Conservation (phyloP, 129 eudicot genomes). For the Rutidosis leptorrhynchoides region DNA sequence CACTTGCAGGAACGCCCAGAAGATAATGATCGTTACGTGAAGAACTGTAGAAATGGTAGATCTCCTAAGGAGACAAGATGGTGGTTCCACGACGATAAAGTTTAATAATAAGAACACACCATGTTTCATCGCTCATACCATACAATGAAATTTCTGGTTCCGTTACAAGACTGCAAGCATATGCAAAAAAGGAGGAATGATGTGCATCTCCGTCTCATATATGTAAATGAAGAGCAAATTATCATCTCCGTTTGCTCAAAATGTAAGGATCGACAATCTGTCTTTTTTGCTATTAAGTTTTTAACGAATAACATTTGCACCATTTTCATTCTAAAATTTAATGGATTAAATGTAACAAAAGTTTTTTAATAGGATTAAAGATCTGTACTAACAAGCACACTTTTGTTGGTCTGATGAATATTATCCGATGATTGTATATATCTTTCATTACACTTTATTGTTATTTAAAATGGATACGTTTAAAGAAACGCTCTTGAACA, state of each 20-base stretch:
- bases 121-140: constrained; percentile 4
- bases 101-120: constrained; percentile 27
- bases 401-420: not conserved
- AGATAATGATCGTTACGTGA: constrained; percentile 82
- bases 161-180: constrained; percentile 4
- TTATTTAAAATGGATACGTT: not conserved
- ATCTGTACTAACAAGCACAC: not conserved
- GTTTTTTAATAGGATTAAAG: not conserved
- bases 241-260: constrained; percentile 35
- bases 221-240: constrained; percentile 45
- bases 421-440: not conserved
- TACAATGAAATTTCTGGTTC: constrained; percentile 17
- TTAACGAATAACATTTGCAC: not conserved
- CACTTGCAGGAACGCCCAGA: constrained; percentile 70
- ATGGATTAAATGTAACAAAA: not conserved
- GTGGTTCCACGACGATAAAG: constrained; percentile 90
- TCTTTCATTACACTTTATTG: not conserved
- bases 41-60: constrained; percentile 82
- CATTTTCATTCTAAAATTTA: not conserved
- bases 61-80: constrained; percentile 97
- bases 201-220: constrained; percentile 28
- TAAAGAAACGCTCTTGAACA: not conserved
- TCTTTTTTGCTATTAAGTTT: constrained; percentile 11
- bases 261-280: constrained; percentile 24
- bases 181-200: constrained; percentile 27